These are phyloP conservation scores for Neoarthrinium moseri DNA, from an alignment of 2,329 filamentous ascomycete genomes.

Conservation along the genomic window DNA sequence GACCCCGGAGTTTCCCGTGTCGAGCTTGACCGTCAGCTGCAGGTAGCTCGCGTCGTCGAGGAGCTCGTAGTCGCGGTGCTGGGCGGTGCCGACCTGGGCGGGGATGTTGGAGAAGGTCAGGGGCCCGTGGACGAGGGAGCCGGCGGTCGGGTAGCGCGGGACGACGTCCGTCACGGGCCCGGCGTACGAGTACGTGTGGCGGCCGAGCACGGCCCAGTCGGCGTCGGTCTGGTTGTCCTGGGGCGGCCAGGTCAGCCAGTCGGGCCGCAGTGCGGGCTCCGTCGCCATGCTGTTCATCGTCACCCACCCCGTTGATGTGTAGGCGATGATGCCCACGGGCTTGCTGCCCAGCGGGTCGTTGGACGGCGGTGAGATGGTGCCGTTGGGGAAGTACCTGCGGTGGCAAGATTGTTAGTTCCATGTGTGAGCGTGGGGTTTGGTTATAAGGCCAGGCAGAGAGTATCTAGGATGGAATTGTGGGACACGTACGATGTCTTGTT, in stretches of 20 bases:
- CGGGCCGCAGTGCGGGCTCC: constrained; percentile 21
- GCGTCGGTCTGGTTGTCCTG: constrained; percentile 21
- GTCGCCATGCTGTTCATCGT: constrained; percentile 26
- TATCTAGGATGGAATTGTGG: not conserved
- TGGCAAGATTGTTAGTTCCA: not conserved
- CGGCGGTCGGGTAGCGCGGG: constrained; percentile 15
- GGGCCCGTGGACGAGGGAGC: constrained; percentile 26
- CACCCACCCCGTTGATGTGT: constrained; percentile 24
- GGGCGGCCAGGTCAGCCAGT: constrained; percentile 18
- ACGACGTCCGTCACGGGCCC: constrained; percentile 20
- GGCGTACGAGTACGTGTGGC: constrained; percentile 23
- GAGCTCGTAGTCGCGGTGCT: constrained; percentile 1
- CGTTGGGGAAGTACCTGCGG: not conserved
- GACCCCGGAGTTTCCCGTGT: not conserved
- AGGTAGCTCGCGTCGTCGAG: not conserved
- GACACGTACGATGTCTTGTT: not conserved
- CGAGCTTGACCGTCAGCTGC: not conserved
- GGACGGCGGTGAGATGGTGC: no score
- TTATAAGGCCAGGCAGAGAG: no score
- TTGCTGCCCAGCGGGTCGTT: not conserved
- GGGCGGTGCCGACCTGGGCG: constrained; percentile 19
- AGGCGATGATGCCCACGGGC: constrained; percentile 22
- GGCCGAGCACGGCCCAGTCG: constrained; percentile 25
- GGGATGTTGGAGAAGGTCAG: constrained; percentile 23
- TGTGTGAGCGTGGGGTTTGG: no score